These are phyloP conservation scores for Debaryomyces maramus DNA, from an alignment of 805 yeast genomes.

Conservation along the genomic window DNA sequence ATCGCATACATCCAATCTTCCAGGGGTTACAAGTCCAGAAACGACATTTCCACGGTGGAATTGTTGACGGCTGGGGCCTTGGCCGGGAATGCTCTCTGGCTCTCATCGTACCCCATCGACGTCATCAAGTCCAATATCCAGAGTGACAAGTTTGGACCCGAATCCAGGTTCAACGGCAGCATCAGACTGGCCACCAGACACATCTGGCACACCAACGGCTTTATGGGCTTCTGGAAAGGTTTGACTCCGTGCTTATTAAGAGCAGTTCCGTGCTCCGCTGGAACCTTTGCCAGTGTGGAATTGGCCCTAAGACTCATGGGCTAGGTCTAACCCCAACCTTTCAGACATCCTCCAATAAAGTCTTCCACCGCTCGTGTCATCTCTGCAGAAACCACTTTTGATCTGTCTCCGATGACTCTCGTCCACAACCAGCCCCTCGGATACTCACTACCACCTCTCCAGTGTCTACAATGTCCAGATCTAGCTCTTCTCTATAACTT, in stretches of 20 bases:
- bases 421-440: too few species aligned
- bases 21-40: conserved; percentile 40
- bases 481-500: too few species aligned
- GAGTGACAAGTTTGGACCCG: conserved; percentile 51
- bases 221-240: conserved; percentile 62
- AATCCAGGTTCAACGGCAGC: conserved; percentile 45
- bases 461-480: too few species aligned
- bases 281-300: conserved; percentile 77
- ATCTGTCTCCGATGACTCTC: neutral
- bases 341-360: neutral
- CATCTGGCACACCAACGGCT: conserved; percentile 45
- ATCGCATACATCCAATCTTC: conserved; percentile 39
- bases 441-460: too few species aligned
- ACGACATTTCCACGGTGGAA: conserved; percentile 55
- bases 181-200: conserved; percentile 33
- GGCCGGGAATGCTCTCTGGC: conserved; percentile 71
- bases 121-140: conserved; percentile 53
- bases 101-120: conserved; percentile 53
- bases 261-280: conserved; percentile 69
- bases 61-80: conserved; percentile 58
- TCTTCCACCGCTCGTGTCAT: too few species aligned
- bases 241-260: conserved; percentile 57
- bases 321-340: too few species aligned
- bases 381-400: neutral
- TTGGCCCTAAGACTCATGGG: conserved; percentile 59